Percentiles rank a stretch among this genome's conserved stretches.
phyloP scores from a whole-genome alignment of 495 filamentous ascomycete genomes.

The Tuber umbilicatum region DNA sequence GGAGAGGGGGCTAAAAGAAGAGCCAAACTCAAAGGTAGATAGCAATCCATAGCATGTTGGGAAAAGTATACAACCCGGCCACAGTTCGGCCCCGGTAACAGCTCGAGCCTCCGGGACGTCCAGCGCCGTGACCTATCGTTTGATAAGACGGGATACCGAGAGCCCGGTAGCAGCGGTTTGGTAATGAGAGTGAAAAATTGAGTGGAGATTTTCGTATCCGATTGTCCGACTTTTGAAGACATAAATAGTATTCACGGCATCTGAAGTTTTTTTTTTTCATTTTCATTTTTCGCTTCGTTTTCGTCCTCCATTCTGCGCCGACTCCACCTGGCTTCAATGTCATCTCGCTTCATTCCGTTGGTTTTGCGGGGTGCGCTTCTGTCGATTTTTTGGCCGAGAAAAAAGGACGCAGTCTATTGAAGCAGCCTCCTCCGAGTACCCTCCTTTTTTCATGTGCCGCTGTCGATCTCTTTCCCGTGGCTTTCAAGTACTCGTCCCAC shows the following conservation, averaged over 20 bases:
- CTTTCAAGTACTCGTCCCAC: background rate
- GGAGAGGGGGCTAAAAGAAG: background rate
- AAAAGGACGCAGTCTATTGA: background rate
- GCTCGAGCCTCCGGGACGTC: background rate
- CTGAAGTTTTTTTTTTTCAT: background rate
- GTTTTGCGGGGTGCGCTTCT: background rate
- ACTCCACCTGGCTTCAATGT: background rate
- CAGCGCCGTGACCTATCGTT: background rate
- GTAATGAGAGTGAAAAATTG: background rate
- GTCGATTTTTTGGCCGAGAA: background rate
- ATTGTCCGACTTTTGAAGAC: background rate
- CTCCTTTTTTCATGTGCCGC: background rate
- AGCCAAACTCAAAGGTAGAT: background rate
- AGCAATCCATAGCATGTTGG: background rate
- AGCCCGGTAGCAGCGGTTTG: background rate
- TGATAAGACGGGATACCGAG: background rate
- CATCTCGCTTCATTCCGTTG: background rate
- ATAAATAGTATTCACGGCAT: background rate
- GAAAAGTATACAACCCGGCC: background rate
- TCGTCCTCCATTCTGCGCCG: background rate
- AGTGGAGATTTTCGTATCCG: background rate
- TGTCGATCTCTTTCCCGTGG: background rate
- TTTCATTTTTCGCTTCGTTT: background rate
- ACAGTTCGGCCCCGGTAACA: background rate
- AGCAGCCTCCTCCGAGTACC: background rate